Base-by-base conservation (phyloP, 2,329 filamentous ascomycete genomes). In the Colletotrichum neosansevieriae region DNA sequence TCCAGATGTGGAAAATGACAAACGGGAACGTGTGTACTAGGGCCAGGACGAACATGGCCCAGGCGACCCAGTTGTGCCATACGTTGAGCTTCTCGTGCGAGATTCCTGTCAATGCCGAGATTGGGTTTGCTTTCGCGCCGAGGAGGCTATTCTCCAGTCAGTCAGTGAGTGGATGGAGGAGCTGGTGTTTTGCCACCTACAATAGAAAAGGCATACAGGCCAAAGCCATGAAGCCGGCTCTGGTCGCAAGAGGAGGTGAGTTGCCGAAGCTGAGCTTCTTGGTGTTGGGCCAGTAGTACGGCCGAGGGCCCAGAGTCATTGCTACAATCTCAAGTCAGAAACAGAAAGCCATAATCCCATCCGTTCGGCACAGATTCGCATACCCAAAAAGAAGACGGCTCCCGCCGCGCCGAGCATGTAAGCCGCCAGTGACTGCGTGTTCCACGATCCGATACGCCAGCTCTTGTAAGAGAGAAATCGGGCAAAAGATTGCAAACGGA, bases 21-120 rank as follows among this genome's bases (percentile, higher is more conserved):
- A 88, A 89, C 0, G 87, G 87, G 57, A 89, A 89, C 0, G 86
- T 89, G 72, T 90, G 87, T 6, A 89, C 71, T 4, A 89, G 76
- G 0, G 86, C 85, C 1, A 88, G 78, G 17, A 84, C 77, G 64
- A 88, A 87, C 79, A 88, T 86, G 36, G 84, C 85, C 75, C 85
- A 87, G 50, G 81, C 81, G 3, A 83, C 79, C 84, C 84, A 87
- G 56, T 81, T 80, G 72, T 88, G 86, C 73, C 85, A 86, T n/a
- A 86, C 75, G 63, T 88, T 85, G 2, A 89, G 80, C 63, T 84
- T 85, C 72, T 89, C 88, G 65, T 88, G 86, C 0, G 85, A 82
- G 11, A 88, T 78, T 0, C 86, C 86, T 0, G 86, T 89, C 9
- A 88, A 61, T 0, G 78, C 76, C 0, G 86, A 84, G 59, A 89